Evolutionary conservation across 148 eudicot species (phyloP), one percentile per base, ranked within the genome.

Genomic region (Arctostaphylos glauca): DNA sequence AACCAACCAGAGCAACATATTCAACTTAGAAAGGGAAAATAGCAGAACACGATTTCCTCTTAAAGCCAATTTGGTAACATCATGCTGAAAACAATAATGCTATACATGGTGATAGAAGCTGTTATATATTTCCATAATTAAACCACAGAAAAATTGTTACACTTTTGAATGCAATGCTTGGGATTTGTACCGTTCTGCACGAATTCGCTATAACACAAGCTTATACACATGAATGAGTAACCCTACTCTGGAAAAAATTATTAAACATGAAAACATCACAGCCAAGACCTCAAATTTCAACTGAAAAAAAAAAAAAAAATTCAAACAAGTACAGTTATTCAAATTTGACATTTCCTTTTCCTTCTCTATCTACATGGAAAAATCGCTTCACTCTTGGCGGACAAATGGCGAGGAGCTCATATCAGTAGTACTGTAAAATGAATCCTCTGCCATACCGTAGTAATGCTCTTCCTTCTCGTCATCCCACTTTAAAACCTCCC

Each of bases 401-500:
- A 85, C 89, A 76, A 91, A 89, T 10, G 97, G 99, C 0, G 97
- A 91, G 47, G 99, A 93, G 86, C 99, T 94, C 87, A 93, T 82
- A 79, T 96, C 99, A 9, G 99, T 71, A 5, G 76, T 96, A 84
- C 98, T 93, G 80, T 93, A 94, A 76, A 91, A 92, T 14, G 98
- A 96, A 88, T 96, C 99, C 84, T 92, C 98, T 9, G 59, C 88
- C 25, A 88, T 90, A 53, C 80, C 83, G 84, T 86, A 92, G 78
- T 90, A 89, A 84, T 88, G 88, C 6, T 91, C 98, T 82, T 91
- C 98, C 80, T 89, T 94, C 86, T 94, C 97, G 21, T 96, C 99
- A 15, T 96, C 99, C 99, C 99, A 96, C 84, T 91, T 91, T 47
- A 96, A 90, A 84, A 96, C 92, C 87, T 96, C 97, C 85, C 97